Base-by-base conservation (phyloP, 78 protist genomes). In the Emiliania huxleyi region DNA sequence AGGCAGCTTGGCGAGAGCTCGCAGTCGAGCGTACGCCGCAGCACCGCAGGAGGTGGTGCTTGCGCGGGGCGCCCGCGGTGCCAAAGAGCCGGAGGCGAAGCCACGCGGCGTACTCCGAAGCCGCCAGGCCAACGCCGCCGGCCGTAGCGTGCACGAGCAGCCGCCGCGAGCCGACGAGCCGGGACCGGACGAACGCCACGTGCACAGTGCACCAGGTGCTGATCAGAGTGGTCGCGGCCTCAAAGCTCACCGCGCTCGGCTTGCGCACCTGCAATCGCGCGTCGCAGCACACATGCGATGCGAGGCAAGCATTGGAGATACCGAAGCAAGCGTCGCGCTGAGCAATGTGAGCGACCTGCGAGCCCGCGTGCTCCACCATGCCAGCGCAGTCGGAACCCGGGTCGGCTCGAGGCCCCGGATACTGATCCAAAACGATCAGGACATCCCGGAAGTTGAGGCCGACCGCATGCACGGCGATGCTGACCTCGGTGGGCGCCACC, bases 41-140 rank as follows among this genome's bases (percentile, higher is more conserved):
- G 37, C 37, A 18, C n/a, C 75, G 75, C 23, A 62, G n/a, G 29
- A 26, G 23, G 29, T 3, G 29, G 33, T 62, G 75, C 75, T 62
- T 62, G 75, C 3, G 75, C 37, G 37, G 75, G 8, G 2, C 23
- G 33, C 75, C 75, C 75, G 75, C 75, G 23, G 75, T 23, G 75
- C 75, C 75, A 21, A 62, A 2, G 75, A 62, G 29, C 29, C 8
- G 2, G 8, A 26, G 11, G 23, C 11, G n/a, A 3, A 62, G 75
- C 75, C 11, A 23, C 23, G 75, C 75, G 26, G 90, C 56, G 87
- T 55, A 43, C 37, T n/a, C 43, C 26, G 75, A 0, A 11, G 93
- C 93, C 8, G 40, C 90, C 38, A 91, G 52, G 15, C 93, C 93
- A 29, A 91, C 93, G 22, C 93, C 93, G 40, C 93, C 93, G 29